phyloP scores from a whole-genome alignment of 805 yeast species.

The Cyberlindnera galapagoensis region DNA sequence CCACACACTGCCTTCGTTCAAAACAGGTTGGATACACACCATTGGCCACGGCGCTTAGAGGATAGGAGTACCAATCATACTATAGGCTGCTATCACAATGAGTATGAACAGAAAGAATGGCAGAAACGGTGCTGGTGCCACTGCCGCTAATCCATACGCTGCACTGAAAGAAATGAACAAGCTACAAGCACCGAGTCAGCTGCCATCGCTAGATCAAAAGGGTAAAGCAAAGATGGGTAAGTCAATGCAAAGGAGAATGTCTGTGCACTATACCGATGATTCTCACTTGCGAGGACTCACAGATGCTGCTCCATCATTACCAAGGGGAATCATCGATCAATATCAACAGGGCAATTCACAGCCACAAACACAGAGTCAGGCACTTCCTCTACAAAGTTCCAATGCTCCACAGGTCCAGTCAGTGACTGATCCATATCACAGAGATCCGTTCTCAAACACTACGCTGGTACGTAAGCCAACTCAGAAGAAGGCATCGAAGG shows the following conservation, averaged over 20 bases:
- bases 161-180: constrained; percentile 8
- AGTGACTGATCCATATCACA: no score
- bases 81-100: no score
- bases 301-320: constrained; percentile 24
- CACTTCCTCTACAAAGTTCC: neutral
- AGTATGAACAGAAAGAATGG: no score
- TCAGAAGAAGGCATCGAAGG: no score
- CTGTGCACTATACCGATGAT: constrained; percentile 29
- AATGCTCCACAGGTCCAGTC: neutral
- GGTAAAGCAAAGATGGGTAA: constrained; percentile 33
- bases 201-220: constrained; percentile 29
- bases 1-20: no score
- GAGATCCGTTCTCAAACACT: no score
- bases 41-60: no score
- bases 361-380: neutral
- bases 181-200: constrained; percentile 5
- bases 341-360: constrained; percentile 7
- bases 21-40: no score
- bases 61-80: no score
- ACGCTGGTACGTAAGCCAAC: no score
- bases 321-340: constrained; percentile 17
- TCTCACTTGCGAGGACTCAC: constrained; percentile 9
- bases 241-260: constrained; percentile 38
- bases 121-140: no score
- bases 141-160: constrained; percentile 17